Conservation (phyloP, 1,284 basidiomycete species). For the Tilletia horrida region DNA sequence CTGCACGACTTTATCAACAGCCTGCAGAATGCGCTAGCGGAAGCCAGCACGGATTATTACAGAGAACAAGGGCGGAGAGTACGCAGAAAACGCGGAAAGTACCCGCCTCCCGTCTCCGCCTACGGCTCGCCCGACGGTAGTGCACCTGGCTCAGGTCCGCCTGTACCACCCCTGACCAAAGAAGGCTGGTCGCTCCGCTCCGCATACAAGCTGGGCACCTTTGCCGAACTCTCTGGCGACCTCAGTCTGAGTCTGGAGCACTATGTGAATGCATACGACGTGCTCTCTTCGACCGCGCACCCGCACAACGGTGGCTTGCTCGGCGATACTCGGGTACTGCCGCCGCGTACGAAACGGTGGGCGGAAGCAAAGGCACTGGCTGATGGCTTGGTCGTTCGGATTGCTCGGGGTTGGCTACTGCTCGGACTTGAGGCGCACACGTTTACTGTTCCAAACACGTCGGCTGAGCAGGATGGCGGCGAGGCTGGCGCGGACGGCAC, state of each 20-base stretch:
- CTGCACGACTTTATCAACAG: conserved; percentile 61
- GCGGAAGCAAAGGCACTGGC: conserved; percentile 95
- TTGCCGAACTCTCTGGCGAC: conserved; percentile 91
- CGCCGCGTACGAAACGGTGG: conserved; percentile 92
- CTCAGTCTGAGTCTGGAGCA: conserved; percentile 61
- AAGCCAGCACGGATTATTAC: conserved; percentile 87
- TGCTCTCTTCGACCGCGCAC: conserved; percentile 26
- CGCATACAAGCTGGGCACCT: conserved; percentile 93
- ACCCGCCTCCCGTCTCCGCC: conserved; percentile 56
- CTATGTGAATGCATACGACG: conserved; percentile 30
- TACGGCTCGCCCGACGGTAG: conserved; percentile 16
- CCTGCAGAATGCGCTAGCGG: conserved; percentile 80
- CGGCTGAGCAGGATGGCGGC: conserved; percentile 67
- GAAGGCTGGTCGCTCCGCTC: conserved; percentile 95
- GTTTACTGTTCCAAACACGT: background rate
- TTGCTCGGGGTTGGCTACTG: conserved; percentile 63
- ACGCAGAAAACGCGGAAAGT: conserved; percentile 76
- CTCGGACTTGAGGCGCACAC: conserved; percentile 16
- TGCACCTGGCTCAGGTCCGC: background rate
- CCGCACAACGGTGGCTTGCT: conserved; percentile 22
- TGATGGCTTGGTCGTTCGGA: conserved; percentile 59
- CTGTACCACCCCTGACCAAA: conserved; percentile 61
- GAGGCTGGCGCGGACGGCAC: conserved; percentile 58
- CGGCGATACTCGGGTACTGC: conserved; percentile 74
- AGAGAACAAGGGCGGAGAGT: conserved; percentile 85